Evolutionary conservation across 306 rosid species (phyloP), one percentile per base, ranked within the genome.

Genomic region (Vigna trinervia): DNA sequence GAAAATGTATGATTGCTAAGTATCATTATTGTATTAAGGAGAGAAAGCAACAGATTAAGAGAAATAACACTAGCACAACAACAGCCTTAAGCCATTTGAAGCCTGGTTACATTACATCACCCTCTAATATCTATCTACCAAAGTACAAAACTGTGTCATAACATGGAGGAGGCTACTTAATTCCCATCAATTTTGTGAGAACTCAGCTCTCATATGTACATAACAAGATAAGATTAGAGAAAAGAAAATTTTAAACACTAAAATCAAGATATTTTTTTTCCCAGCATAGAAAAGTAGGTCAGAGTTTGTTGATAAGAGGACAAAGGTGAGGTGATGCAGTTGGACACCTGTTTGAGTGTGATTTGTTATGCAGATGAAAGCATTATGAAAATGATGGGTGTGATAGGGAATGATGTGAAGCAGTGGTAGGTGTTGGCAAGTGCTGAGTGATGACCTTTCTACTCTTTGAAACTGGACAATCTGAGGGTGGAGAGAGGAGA

Each of bases 321-420:
- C 72, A 48, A 69, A 66, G 68, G 20, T 54, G 80, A 70, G 66
- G 47, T 69, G 77, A 82, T 80, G 73, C 83, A 80, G 54, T 26
- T 45, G 52, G 62, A 81, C 70, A 80, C 80, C 76, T 75, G 78
- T 67, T 75, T 79, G 81, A 82, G 39, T 67, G 81, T 71, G 77
- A 78, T 71, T 73, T 48, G 72, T 38, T 75, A 73, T 83, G 82
- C 66, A 78, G 64, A 34, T 48, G 52, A 68, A 84, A 75, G 52
- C 62, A 68, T 78, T 30, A 73, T 75, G 84, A 80, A 84, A 86
- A 48, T 28, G 76, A 79, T 74, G 64, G 86, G 51, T 77, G 67
- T 75, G 81, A 82, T 32, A 58, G 86, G 80, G 74, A 86, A 73
- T 50, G 48, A 88, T 64, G 85, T 19, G 76, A 82, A 64, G 71